Base-by-base conservation (phyloP, 306 rosid species). In the Betula pendula region DNA sequence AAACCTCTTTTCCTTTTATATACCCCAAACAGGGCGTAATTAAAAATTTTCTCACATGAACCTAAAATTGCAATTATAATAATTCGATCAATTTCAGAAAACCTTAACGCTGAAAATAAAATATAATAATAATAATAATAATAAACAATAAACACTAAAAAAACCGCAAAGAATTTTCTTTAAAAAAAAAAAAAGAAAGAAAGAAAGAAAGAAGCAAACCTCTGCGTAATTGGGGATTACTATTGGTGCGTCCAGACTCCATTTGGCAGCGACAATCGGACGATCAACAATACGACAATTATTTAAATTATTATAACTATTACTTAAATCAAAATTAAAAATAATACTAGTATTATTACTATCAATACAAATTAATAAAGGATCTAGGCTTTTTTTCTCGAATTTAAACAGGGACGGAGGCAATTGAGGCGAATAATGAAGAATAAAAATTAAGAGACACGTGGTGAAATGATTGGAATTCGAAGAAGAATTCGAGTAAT, bases 371-470 rank as follows among this genome's bases (percentile, higher is more conserved):
- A 80, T 71, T 35, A 83, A 79, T 43, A 81, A 79, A 6, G 88
- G 88, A 68, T 85, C 79, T n/a, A 86, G 51, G 75, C 87, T 70
- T 62, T 84, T 88, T 47, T 52, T 75, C 40, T 77, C 86, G 59
- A 84, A 84, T 52, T 79, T 81, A 78, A 88, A 81, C 56, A 81
- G 63, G 16, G 88, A 83, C 16, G 72, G 84, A 40, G 76, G 68
- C 47, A 86, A 88, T 83, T 95, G 98, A 72, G 99, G 97, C 0
- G 94, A 87, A 11, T 80, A 92, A 88, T 95, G 97, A 70, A 87
- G 98, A 49, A 65, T 85, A 75, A 96, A 96, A 76, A 96, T 86
- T 72, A 96, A 89, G 22, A 92, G 87, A 90, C 87, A 91, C 77
- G 91, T 86, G 45, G 88, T 72, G 77, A 88, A 92, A 85, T 91